Conservation (phyloP, 352 stramenopile species). For the Thraustochytrium striatum region DNA sequence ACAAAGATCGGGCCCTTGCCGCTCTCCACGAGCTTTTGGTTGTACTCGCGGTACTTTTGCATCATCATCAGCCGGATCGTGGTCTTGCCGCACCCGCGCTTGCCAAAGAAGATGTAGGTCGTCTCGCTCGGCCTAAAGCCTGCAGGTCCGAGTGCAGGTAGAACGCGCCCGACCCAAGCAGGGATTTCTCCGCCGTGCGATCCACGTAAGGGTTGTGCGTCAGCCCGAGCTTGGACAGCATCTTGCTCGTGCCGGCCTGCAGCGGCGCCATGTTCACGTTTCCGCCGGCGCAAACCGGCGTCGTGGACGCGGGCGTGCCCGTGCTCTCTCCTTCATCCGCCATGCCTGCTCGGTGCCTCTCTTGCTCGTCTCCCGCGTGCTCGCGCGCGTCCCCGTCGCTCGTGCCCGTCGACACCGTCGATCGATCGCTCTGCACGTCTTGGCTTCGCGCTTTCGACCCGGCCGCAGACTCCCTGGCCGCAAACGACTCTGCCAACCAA, state of each 20-base stretch:
- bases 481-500: no score
- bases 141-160: constrained; percentile 50
- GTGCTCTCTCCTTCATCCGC: not conserved
- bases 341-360: not conserved
- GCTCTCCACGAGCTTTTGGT: not conserved
- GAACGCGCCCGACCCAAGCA: constrained; percentile 38
- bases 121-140: constrained; percentile 50
- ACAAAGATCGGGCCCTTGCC: constrained; percentile 45
- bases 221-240: constrained; percentile 48
- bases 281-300: not conserved
- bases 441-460: not conserved
- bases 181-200: constrained; percentile 46
- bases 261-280: not conserved
- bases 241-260: constrained; percentile 35
- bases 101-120: constrained; percentile 50
- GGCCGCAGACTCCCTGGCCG: no score
- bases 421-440: not conserved
- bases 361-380: not conserved
- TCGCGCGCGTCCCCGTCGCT: not conserved
- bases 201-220: constrained; percentile 48
- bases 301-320: not conserved
- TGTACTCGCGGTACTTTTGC: constrained; percentile 52
- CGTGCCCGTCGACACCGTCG: not conserved
- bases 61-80: constrained; percentile 52
- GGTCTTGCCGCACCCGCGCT: constrained; percentile 46